phyloP scores from a whole-genome alignment of 192 early-diverging fungal genomes.

The Coemansia sp. region DNA sequence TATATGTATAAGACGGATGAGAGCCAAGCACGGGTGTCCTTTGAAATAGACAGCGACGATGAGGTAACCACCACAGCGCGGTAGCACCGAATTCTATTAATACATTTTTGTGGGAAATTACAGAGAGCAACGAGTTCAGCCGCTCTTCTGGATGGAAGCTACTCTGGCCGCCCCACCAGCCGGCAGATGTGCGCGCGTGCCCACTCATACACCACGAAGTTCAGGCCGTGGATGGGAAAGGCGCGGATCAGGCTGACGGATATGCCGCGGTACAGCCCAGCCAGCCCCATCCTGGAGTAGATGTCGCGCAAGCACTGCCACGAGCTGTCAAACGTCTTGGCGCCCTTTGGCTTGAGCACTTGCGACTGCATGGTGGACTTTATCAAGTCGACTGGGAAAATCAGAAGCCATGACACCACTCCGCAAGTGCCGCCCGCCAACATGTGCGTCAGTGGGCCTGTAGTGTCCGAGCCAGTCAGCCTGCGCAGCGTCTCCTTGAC shows the following conservation, averaged over 20 bases:
- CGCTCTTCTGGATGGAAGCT: neutral
- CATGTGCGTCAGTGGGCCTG: slow-evolving; percentile 73
- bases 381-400: slow-evolving; percentile 78
- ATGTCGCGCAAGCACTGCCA: slow-evolving; percentile 59
- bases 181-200: slow-evolving; percentile 48
- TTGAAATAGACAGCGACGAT: neutral
- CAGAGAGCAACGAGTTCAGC: neutral
- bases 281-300: slow-evolving; percentile 57
- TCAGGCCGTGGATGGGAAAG: slow-evolving; percentile 81
- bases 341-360: slow-evolving; percentile 55
- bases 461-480: slow-evolving; percentile 38
- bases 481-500: slow-evolving; percentile 52
- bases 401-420: slow-evolving; percentile 74
- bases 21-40: neutral
- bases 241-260: slow-evolving; percentile 75
- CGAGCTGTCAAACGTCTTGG: slow-evolving; percentile 52
- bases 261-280: slow-evolving; percentile 73
- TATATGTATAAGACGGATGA: neutral
- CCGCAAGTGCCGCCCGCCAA: slow-evolving; percentile 78
- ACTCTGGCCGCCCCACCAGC: slow-evolving; percentile 29
- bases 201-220: slow-evolving; percentile 80
- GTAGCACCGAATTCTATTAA: neutral
- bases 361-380: slow-evolving; percentile 81
- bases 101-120: neutral
- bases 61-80: neutral